Base-by-base conservation (phyloP, 345 rosid species). In the Acer campestre region DNA sequence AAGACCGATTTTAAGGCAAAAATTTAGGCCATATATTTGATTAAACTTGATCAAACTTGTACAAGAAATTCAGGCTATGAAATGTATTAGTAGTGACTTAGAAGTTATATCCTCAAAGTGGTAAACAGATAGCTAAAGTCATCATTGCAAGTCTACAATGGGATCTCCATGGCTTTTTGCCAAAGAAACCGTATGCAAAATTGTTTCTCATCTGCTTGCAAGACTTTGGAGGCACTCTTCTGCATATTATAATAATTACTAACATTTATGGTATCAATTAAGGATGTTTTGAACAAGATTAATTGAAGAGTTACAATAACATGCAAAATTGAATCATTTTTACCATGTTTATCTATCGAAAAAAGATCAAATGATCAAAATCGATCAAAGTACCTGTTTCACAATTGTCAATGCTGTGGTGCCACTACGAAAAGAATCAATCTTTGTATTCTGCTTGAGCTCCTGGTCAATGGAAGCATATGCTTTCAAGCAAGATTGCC, bases 401-500 rank as follows among this genome's bases (percentile, higher is more conserved):
- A 95, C 82, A n/a, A 94, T 86, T 22, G 97, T 87, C 25, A 87
- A 76, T 70, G 97, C 97, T 17, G 97, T 93, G 17, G 91, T 82
- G 10, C 98, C 98, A 12, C 98, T 95, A 9, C 79, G 68, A 75
- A 86, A 95, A 48, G 95, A 86, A 85, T 90, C 90, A 23, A 95
- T 90, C 58, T 84, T 80, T 1, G 87, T 85, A 79, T 80, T 71
- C 48, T 81, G 86, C 82, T 92, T 92, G 71, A 95, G 98, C 82
- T 95, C 93, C 69, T 77, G 82, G 76, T 93, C 97, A 25, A 93
- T 71, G 61, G 80, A 77, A n/a, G 95, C 91, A 72, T 86, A 93
- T 63, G 97, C 87, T 86, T 89, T 87, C 79, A 89, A 73, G 86
- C 61, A 92, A 63, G 94, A 78, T 77, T 89, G 89, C 84, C 90